Evolutionary conservation across 2,329 filamentous ascomycete genomes (phyloP), one percentile per base, ranked within the genome.

Genomic region (Paraphaeosphaeria sporulosa): DNA sequence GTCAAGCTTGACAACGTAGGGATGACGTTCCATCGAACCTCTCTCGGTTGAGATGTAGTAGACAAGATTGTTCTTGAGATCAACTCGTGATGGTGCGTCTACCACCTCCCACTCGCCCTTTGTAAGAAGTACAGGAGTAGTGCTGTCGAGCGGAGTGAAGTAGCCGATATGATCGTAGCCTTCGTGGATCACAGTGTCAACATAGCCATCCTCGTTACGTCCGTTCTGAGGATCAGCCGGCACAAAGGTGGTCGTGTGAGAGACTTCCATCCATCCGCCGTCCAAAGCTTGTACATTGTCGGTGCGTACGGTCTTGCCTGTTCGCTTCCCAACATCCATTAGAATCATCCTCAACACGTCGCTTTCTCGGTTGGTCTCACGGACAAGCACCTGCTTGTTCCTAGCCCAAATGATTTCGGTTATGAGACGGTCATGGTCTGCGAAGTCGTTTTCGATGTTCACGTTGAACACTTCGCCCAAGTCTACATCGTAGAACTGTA

Each of bases 191-290:
- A 98, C 83, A 0, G 91, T 93, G 77, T 99, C 95, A 63, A 99
- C 89, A 72, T 99, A 99, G 23, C 95, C 95, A 76, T 97, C 93
- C 5, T 94, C 79, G 1, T 86, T 83, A 23, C 94, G 89, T 15
- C 91, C 92, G 63, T 91, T 92, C 12, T 80, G 77, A 23, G 90
- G 86, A 74, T 97, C 92, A 3, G 93, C 91, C 1, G 95, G 95
- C 59, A 99, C 89, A 73, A 90, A 98, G 15, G 83, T 88, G 3
- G 94, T 97, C 44, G 90, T 87, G 70, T 97, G 90, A 0, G 93
- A 92, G 44, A 97, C 92, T 79, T 99, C 95, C 70, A 97, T 94
- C 95, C 95, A 99, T 36, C 95, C 96, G 23, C 94, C 94, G 75
- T 99, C 95, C n/a, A 97, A 83, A 59, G 90, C 85, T 65, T 88